Evolutionary conservation across 2,329 filamentous ascomycete species (phyloP), one percentile per base, ranked within the genome.

Genomic region (Fusarium floridanum): DNA sequence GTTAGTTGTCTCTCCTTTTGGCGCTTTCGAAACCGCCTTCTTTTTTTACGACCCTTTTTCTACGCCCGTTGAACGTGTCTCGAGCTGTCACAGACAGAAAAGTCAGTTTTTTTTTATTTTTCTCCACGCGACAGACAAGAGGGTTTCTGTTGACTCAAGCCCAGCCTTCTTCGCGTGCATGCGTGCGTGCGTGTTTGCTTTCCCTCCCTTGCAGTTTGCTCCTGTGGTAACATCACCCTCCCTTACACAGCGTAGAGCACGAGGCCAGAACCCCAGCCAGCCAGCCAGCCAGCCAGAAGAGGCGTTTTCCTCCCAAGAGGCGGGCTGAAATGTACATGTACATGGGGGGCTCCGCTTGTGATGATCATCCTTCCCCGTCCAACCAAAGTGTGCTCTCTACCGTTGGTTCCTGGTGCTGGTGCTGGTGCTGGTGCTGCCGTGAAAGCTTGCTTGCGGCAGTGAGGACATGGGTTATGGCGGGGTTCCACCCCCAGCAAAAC

Each of bases 361-460:
- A 64, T 45, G 27, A 32, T 55, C 9, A 5, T 11, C 29, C 29
- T 32, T 34, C 32, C 48, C 27, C 24, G 14, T n/a, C 48, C 48
- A 55, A 55, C 48, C 48, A 55, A 20, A 27, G 32, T 4, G 4
- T 16, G 32, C 48, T 17, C 6, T 37, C 48, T 9, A 22, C 48
- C 48, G 61, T 56, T 64, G 34, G 61, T 64, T 64, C 61, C 61
- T 64, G 61, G 61, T 57, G 32, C 20, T 57, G 53, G 53, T 22
- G 32, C 20, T 57, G 53, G 53, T 22, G n/a, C n/a, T 57, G 53
- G 53, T 37, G 20, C 34, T 61, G 59, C 59, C 59, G 59, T 34
- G 27, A 45, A 37, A 27, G 59, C 37, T 17, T 32, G 39, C 59
- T 61, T 45, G 37, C 59, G 41, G 37, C 22, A 34, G 59, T 45